phyloP scores from a whole-genome alignment of 495 filamentous ascomycete species.

The Hypoxylon trugodes region DNA sequence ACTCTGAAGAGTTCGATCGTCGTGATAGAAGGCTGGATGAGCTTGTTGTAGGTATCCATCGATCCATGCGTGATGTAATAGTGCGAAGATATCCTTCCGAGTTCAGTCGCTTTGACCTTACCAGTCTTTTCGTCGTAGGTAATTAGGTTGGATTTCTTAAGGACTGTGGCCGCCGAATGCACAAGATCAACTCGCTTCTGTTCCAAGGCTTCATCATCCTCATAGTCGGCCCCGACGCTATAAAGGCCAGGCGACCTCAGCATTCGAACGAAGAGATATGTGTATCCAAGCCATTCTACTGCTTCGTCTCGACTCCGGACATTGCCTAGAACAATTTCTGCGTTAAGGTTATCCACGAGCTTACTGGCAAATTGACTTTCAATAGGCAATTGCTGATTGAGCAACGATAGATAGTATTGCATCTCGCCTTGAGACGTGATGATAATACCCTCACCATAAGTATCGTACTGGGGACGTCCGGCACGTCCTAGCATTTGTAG shows the following conservation, averaged over 20 bases:
- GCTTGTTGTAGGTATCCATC: slow-evolving; percentile 95
- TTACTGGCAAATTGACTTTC: slow-evolving; percentile 95
- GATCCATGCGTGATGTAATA: slow-evolving; percentile 98
- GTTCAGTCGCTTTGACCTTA: slow-evolving; percentile 87
- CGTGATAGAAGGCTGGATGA: slow-evolving; percentile 90
- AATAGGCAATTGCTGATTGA: slow-evolving; percentile 97
- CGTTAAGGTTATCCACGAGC: slow-evolving; percentile 95
- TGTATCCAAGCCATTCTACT: slow-evolving; percentile 98
- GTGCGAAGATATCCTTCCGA: slow-evolving; percentile 93
- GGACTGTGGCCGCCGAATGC: slow-evolving; percentile 87
- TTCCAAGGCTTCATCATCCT: slow-evolving; percentile 88
- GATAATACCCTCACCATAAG: slow-evolving; percentile 97
- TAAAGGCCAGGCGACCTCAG: slow-evolving; percentile 94
- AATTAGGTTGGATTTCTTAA: slow-evolving; percentile 86
- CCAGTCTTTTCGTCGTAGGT: slow-evolving; percentile 97
- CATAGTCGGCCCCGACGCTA: slow-evolving; percentile 94
- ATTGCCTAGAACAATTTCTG: slow-evolving; percentile 94
- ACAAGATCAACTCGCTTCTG: slow-evolving; percentile 97
- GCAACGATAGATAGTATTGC: slow-evolving; percentile 93
- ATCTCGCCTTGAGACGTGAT: slow-evolving; percentile 95
- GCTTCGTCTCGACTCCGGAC: slow-evolving; percentile 93
- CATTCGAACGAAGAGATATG: slow-evolving; percentile 98
- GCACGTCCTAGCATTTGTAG: slow-evolving; percentile 98
- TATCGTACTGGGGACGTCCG: slow-evolving; percentile 95
- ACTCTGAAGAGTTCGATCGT: slow-evolving; percentile 95